These are phyloP conservation scores for Wallacemonas sp. DNA, from an alignment of 208 protist species.

Conservation along the genomic window DNA sequence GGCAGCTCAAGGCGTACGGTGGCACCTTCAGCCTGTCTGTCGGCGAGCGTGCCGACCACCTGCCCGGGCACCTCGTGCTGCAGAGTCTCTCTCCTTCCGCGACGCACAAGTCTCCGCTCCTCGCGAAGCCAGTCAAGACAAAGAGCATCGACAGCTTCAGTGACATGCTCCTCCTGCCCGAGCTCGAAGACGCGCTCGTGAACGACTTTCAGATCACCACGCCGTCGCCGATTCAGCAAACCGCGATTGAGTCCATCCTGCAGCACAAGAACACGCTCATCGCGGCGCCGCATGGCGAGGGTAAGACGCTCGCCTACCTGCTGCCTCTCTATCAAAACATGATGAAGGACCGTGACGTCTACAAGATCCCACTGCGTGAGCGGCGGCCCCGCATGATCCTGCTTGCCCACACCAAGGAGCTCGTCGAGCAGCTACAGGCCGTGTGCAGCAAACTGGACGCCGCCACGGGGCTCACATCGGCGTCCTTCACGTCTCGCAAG, in stretches of 20 bases:
- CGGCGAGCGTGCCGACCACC: constrained; percentile 64
- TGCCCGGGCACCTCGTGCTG: constrained; percentile 55
- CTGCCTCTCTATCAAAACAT: constrained; percentile 87
- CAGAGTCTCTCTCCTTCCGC: constrained; percentile 67
- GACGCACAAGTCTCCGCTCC: constrained; percentile 44
- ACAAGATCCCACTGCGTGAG: constrained; percentile 82
- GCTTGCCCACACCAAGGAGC: constrained; percentile 75
- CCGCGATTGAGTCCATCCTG: constrained; percentile 67
- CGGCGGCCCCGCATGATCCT: constrained; percentile 82
- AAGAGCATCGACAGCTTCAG: constrained; percentile 61
- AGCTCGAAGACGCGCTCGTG: constrained; percentile 39
- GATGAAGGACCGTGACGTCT: constrained; percentile 86
- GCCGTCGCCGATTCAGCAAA: constrained; percentile 85
- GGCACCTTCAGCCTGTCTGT: constrained; percentile 71
- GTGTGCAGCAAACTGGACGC: constrained; percentile 56
- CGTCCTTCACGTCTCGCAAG: constrained; percentile 68
- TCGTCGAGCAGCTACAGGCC: constrained; percentile 68
- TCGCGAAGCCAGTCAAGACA: constrained; percentile 64
- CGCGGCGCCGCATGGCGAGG: constrained; percentile 83
- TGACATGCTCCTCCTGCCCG: constrained; percentile 55
- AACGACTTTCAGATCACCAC: constrained; percentile 45
- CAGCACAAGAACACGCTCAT: constrained; percentile 71
- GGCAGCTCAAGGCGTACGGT: constrained; percentile 80
- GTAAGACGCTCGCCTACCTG: constrained; percentile 85
- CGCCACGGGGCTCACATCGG: constrained; percentile 56